Percentiles rank a stretch among this genome's conserved stretches.
Conservation (phyloP, 352 stramenopile species). For the Pythium scleroteichum region DNA sequence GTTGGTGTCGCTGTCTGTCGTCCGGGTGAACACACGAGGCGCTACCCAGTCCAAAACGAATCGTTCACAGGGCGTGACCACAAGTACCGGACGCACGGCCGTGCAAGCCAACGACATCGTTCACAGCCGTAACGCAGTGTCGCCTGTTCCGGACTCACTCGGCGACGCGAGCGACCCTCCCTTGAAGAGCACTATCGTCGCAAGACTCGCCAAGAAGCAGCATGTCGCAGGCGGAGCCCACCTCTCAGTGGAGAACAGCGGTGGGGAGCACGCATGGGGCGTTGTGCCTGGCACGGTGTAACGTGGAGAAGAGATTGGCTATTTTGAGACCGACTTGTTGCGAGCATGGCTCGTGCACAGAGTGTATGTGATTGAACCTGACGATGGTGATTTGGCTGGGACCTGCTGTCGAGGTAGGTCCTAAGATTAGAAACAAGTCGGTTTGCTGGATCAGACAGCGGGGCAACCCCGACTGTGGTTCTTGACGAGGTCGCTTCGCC, state of each 20-base stretch:
- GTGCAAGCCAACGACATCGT: neutral
- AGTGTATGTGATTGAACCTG: too few species aligned
- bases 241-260: neutral
- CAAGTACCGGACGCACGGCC: conserved; percentile 1
- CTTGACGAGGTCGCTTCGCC: too few species aligned
- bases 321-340: too few species aligned
- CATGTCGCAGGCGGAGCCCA: neutral
- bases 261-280: neutral
- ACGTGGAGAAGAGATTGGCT: too few species aligned
- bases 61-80: neutral
- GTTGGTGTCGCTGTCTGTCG: conserved; percentile 37
- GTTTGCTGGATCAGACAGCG: too few species aligned
- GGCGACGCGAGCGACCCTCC: neutral
- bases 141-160: too few species aligned
- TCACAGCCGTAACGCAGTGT: too few species aligned
- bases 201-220: conserved; percentile 10
- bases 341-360: too few species aligned
- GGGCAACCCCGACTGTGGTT: too few species aligned
- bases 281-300: conserved; percentile 5
- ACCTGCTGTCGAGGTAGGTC: neutral
- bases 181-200: conserved; percentile 4
- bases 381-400: neutral
- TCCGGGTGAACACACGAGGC: conserved; percentile 5
- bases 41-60: neutral
- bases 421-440: neutral